Evolutionary conservation across 176 grass and related monocot genomes (phyloP).

Genomic region (sorghum (Sorghum bicolor)): DNA sequence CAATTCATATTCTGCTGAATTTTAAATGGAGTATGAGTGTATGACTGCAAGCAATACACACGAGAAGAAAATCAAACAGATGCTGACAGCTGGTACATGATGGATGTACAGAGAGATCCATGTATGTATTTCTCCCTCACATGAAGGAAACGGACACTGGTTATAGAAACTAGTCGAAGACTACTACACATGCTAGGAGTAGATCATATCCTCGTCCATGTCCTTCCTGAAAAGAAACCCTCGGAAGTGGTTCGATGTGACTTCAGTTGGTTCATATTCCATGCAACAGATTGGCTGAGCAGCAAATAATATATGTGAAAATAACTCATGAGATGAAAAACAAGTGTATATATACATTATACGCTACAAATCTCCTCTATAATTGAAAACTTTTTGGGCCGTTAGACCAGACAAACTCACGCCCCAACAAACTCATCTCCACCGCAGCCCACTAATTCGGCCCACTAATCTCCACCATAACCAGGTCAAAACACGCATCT

Average conservation of each 20-base stretch:
- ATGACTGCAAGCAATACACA: not conserved
- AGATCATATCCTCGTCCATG: not conserved
- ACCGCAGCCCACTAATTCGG: too few species aligned
- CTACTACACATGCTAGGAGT: not conserved
- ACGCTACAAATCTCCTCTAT: too few species aligned
- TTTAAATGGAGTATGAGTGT: not conserved
- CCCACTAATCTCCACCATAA: too few species aligned
- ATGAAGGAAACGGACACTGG: not conserved
- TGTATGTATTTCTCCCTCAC: not conserved
- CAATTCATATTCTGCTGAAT: not conserved
- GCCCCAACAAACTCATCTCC: too few species aligned
- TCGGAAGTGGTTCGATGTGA: not conserved
- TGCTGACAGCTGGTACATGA: not conserved
- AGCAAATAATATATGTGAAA: not conserved
- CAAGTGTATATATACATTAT: not conserved
- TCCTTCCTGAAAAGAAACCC: not conserved
- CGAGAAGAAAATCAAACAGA: conserved; percentile 2
- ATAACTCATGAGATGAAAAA: not conserved
- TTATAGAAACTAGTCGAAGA: not conserved
- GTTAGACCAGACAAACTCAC: too few species aligned
- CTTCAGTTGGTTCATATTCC: not conserved
- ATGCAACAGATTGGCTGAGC: not conserved
- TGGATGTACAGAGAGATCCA: not conserved
- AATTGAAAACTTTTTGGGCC: too few species aligned
- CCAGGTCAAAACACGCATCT: too few species aligned